Evolutionary conservation across 2,329 filamentous ascomycete genomes (phyloP).

Genomic region (Niveomyces coronatus): DNA sequence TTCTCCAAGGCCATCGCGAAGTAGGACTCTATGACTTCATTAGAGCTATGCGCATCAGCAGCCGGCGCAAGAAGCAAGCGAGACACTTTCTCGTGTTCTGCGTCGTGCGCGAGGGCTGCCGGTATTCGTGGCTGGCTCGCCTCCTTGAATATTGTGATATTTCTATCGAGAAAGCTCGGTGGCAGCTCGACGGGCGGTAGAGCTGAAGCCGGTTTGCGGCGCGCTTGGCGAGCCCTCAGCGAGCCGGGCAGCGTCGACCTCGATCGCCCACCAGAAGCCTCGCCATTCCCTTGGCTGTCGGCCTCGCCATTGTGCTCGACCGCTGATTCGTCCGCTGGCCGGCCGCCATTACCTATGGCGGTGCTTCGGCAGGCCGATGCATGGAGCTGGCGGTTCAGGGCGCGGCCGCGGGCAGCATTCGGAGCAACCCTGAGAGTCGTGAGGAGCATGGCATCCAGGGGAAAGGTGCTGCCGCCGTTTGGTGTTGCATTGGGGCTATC

Average conservation of each 20-base stretch:
- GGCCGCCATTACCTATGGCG: constrained; percentile 5
- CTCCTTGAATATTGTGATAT: constrained; percentile 5
- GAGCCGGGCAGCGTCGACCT: constrained; percentile 6
- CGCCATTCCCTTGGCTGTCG: constrained; percentile 4
- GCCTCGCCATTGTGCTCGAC: constrained; percentile 6
- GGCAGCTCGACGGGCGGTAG: constrained; percentile 9
- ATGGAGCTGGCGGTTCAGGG: constrained; percentile 1
- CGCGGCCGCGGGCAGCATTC: constrained; percentile 2
- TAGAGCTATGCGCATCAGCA: constrained; percentile 15
- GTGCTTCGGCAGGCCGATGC: constrained; percentile 5
- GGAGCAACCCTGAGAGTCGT: neutral
- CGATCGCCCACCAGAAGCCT: constrained; percentile 9
- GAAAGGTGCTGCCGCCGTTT: constrained; percentile 4
- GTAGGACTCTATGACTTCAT: constrained; percentile 21
- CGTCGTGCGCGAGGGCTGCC: constrained; percentile 22
- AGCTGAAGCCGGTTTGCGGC: constrained; percentile 13
- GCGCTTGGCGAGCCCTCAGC: constrained; percentile 13
- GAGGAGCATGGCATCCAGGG: constrained; percentile 8
- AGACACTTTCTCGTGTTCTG: constrained; percentile 21
- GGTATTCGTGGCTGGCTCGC: constrained; percentile 19
- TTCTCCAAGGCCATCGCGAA: constrained; percentile 20
- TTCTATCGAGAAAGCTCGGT: constrained; percentile 5
- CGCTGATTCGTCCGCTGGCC: constrained; percentile 6
- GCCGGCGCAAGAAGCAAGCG: constrained; percentile 18
- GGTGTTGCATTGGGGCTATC: neutral